A percentile compares a stretch with the other conserved stretches of the same genome.
Evolutionary conservation across 345 rosid species (phyloP).

Genomic region (Euphorbia lathyris): DNA sequence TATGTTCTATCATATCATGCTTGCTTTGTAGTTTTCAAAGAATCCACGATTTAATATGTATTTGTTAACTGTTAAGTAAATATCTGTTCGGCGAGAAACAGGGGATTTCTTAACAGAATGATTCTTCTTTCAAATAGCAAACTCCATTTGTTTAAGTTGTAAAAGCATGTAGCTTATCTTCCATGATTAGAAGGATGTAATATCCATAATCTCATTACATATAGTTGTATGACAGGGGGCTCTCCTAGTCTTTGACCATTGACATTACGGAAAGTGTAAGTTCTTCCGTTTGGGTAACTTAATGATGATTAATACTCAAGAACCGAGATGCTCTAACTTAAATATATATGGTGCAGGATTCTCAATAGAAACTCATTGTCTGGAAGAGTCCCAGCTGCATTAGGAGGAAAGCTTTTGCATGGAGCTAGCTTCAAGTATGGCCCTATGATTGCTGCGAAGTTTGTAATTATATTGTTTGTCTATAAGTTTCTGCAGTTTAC

Average conservation of each 20-base stretch:
- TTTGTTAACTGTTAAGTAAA: background rate
- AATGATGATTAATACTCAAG: background rate
- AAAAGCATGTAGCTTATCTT: background rate
- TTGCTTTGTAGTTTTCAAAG: background rate
- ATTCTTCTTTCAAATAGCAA: background rate
- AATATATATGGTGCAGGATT: slow-evolving; percentile 51
- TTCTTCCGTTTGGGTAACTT: slow-evolving; percentile 2
- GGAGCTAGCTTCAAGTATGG: slow-evolving; percentile 96
- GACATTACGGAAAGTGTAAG: slow-evolving; percentile 79
- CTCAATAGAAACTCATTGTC: slow-evolving; percentile 86
- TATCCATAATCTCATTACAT: background rate
- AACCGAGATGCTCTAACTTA: slow-evolving; percentile 2
- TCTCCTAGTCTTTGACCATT: slow-evolving; percentile 87
- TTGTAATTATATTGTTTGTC: background rate
- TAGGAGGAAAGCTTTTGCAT: slow-evolving; percentile 91
- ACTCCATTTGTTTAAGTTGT: background rate
- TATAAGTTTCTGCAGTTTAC: slow-evolving; percentile 63
- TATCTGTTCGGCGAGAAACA: background rate
- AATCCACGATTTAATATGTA: background rate
- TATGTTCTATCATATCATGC: background rate
- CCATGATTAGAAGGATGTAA: background rate
- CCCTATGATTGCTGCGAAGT: background rate
- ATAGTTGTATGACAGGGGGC: slow-evolving; percentile 53
- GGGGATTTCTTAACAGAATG: background rate
- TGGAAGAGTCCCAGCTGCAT: slow-evolving; percentile 80